Conservation (phyloP, 176 grass and related monocot species). For the Oryza meyeriana region DNA sequence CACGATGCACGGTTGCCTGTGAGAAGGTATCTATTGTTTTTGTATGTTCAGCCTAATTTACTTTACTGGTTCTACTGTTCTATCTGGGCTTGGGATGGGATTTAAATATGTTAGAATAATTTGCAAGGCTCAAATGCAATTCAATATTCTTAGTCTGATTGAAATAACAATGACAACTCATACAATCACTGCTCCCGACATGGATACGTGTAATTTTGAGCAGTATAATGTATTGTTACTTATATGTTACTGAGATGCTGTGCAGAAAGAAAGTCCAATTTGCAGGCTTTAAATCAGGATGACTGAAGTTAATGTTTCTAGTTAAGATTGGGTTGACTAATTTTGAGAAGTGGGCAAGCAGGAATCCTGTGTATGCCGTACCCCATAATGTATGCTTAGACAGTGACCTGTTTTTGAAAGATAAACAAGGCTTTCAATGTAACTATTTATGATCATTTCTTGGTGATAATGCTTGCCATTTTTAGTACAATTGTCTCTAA, state of each 20-base stretch:
- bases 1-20: slow-evolving; percentile 74
- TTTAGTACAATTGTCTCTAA: background rate
- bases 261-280: background rate
- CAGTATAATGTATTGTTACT: background rate
- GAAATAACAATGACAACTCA: background rate
- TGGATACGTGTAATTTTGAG: background rate
- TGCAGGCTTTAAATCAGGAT: background rate
- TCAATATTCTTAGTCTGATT: background rate
- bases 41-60: background rate
- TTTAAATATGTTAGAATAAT: slow-evolving; percentile 9
- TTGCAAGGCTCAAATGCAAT: background rate
- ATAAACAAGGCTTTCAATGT: background rate
- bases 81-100: background rate
- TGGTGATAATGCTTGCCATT: background rate
- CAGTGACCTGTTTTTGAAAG: background rate
- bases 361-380: background rate
- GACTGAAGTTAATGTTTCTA: background rate
- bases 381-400: background rate
- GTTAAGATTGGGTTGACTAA: slow-evolving; percentile 13
- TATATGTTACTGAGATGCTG: background rate
- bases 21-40: slow-evolving; percentile 62
- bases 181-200: background rate
- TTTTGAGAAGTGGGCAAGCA: background rate
- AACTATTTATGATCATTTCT: background rate
- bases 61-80: background rate